These are phyloP conservation scores for Talaromyces amestolkiae DNA, from an alignment of 2,329 filamentous ascomycete species.

Conservation along the genomic window DNA sequence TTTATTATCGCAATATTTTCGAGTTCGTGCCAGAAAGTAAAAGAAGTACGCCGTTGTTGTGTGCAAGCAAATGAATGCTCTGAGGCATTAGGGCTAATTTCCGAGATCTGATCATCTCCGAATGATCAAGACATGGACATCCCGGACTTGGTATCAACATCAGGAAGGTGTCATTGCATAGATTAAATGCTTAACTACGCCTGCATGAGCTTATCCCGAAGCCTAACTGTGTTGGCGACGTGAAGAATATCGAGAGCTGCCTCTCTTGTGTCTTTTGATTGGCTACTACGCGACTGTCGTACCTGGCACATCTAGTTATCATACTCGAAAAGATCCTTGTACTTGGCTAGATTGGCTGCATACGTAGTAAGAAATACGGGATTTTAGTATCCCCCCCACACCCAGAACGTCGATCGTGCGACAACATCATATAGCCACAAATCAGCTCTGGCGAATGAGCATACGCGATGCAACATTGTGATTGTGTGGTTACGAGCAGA, in stretches of 20 bases:
- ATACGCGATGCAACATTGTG: constrained; percentile 15
- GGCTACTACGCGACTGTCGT: not conserved
- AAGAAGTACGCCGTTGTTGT: not conserved
- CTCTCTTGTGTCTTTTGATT: not conserved
- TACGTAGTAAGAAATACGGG: not conserved
- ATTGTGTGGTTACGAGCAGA: constrained; percentile 7
- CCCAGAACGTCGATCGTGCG: not conserved
- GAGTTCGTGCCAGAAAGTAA: not conserved
- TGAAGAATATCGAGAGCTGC: not conserved
- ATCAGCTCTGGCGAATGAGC: constrained; percentile 13
- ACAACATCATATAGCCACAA: not conserved
- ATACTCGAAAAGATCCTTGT: not conserved
- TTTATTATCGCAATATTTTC: not conserved
- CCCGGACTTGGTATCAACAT: not conserved
- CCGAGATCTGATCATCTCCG: not conserved
- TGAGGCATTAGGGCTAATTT: not conserved
- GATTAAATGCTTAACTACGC: not conserved
- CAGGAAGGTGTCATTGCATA: constrained; percentile 8
- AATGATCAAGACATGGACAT: not conserved
- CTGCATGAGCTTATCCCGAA: not conserved
- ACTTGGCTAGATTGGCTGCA: not conserved
- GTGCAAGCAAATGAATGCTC: not conserved
- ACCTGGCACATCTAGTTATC: not conserved
- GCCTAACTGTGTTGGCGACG: not conserved
- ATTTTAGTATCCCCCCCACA: not conserved